Evolutionary conservation across 2,329 filamentous ascomycete species (phyloP).

Genomic region (Cladosporium phlei): DNA sequence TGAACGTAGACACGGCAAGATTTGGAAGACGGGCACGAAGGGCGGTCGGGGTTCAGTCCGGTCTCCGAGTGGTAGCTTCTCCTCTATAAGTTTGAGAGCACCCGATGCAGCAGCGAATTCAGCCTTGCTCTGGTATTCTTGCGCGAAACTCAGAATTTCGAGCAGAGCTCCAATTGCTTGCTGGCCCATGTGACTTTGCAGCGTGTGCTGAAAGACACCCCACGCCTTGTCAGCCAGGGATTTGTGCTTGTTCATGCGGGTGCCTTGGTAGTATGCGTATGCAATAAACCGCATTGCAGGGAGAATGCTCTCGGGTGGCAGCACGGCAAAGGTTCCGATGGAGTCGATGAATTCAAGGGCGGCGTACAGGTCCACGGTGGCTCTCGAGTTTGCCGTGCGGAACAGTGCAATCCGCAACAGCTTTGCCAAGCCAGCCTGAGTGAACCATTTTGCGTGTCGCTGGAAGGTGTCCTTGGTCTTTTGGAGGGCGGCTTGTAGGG

Average conservation of each 20-base stretch:
- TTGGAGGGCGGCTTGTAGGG: constrained; percentile 18
- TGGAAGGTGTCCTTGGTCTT: constrained; percentile 23
- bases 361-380: constrained; percentile 27
- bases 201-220: constrained; percentile 24
- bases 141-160: constrained; percentile 21
- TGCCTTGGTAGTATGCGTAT: constrained; percentile 29
- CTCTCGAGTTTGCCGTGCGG: constrained; percentile 24
- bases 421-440: constrained; percentile 19
- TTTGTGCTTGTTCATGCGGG: constrained; percentile 26
- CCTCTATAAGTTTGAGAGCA: constrained; percentile 27
- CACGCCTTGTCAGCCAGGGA: constrained; percentile 25
- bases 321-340: constrained; percentile 25
- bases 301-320: constrained; percentile 21
- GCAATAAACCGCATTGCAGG: constrained; percentile 26
- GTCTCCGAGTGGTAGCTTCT: constrained; percentile 20
- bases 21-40: constrained; percentile 9
- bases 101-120: constrained; percentile 25
- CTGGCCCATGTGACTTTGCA: constrained; percentile 27
- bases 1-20: constrained; percentile 15
- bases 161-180: constrained; percentile 25
- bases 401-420: constrained; percentile 24
- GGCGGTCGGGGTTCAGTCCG: constrained; percentile 2
- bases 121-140: constrained; percentile 18
- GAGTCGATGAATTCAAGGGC: constrained; percentile 28
- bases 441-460: constrained; percentile 32